Evolutionary conservation across 495 filamentous ascomycete species (phyloP).

Genomic region (Coniosporium apollinis): DNA sequence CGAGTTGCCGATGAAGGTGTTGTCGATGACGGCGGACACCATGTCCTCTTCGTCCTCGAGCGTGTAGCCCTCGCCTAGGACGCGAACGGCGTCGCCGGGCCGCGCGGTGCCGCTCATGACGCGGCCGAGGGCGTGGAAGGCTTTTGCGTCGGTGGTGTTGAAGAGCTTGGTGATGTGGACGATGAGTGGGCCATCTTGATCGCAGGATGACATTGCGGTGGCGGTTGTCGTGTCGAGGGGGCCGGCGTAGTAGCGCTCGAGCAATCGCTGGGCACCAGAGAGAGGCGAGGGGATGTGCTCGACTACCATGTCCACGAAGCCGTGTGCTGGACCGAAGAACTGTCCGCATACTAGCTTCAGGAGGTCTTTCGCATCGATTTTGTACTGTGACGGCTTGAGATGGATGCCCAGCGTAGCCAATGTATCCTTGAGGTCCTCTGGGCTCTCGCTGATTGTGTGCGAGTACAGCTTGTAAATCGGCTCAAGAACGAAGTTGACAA

Average conservation of each 20-base stretch:
- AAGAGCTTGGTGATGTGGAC: conserved; percentile 88
- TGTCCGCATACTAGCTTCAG: conserved; percentile 82
- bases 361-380: conserved; percentile 72
- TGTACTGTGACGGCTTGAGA: conserved; percentile 83
- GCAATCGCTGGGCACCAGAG: conserved; percentile 55
- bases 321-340: conserved; percentile 80
- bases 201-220: conserved; percentile 59
- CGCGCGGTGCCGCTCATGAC: conserved; percentile 87
- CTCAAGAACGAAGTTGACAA: conserved; percentile 89
- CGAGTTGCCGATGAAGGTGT: conserved; percentile 87
- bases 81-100: conserved; percentile 67
- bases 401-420: conserved; percentile 64
- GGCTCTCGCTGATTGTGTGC: conserved; percentile 83
- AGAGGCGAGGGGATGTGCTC: conserved; percentile 79
- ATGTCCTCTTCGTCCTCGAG: conserved; percentile 98
- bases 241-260: conserved; percentile 83
- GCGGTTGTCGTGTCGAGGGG: conserved; percentile 81
- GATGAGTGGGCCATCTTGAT: conserved; percentile 79
- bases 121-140: conserved; percentile 76
- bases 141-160: conserved; percentile 69
- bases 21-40: conserved; percentile 70
- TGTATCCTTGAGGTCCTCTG: conserved; percentile 68
- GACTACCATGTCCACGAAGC: conserved; percentile 91
- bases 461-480: conserved; percentile 97
- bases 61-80: conserved; percentile 89